Evolutionary conservation across 106 monocot species (phyloP).

Genomic region (Hemerocallis citrina): DNA sequence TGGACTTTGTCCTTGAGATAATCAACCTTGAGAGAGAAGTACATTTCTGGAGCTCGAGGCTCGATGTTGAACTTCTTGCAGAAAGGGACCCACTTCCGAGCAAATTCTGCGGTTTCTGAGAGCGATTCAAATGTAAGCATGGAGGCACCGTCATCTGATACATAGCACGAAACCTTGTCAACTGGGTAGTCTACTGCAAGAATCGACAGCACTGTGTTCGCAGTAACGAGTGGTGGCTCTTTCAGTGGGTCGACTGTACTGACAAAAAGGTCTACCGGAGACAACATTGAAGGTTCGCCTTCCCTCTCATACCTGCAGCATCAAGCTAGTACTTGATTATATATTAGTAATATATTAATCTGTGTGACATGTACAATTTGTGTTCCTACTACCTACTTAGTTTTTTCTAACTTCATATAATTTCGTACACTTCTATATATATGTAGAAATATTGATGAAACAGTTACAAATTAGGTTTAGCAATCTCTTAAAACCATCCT

Average conservation of each 20-base stretch:
- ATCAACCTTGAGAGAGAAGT: constrained; percentile 86
- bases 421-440: neutral
- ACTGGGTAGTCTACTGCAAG: constrained; percentile 93
- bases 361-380: no score
- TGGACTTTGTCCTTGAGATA: constrained; percentile 97
- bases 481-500: no score
- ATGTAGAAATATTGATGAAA: no score
- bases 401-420: no score
- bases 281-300: constrained; percentile 75
- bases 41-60: constrained; percentile 91
- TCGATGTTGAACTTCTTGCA: constrained; percentile 93
- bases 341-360: no score
- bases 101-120: constrained; percentile 88
- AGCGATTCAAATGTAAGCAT: constrained; percentile 98
- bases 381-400: no score
- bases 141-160: constrained; percentile 92
- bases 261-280: constrained; percentile 82
- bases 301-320: constrained; percentile 83
- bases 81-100: constrained; percentile 93
- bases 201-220: constrained; percentile 95
- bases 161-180: constrained; percentile 95
- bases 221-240: constrained; percentile 90
- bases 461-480: no score
- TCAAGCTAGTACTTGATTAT: no score
- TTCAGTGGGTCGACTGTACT: constrained; percentile 94